Evolutionary conservation across 2,329 filamentous ascomycete genomes (phyloP).

Genomic region (Cercospora citrullina): DNA sequence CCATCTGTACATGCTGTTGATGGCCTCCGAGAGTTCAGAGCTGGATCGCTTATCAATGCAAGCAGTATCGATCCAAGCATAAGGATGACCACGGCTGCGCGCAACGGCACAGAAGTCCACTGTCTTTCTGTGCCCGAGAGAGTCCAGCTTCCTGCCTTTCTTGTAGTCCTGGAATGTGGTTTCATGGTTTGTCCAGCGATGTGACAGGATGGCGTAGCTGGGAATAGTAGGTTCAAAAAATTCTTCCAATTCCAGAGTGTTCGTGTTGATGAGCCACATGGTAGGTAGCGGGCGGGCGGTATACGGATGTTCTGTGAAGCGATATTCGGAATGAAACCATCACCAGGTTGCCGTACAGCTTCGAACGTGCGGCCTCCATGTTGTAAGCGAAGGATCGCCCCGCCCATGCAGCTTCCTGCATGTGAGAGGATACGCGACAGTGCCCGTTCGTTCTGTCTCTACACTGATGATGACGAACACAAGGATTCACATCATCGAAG

Average conservation of each 20-base stretch:
- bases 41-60: constrained; percentile 30
- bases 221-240: constrained; percentile 6
- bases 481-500: too few species aligned
- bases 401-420: neutral
- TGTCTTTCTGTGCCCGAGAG: neutral
- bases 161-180: constrained; percentile 5
- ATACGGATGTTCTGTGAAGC: neutral
- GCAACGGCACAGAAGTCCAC: constrained; percentile 2
- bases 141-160: neutral
- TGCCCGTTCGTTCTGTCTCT: neutral
- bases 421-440: neutral
- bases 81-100: neutral
- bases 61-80: constrained; percentile 31
- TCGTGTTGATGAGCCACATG: constrained; percentile 14
- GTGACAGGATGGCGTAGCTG: constrained; percentile 8
- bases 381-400: neutral
- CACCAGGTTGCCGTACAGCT: neutral
- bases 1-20: constrained; percentile 28
- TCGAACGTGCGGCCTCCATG: neutral
- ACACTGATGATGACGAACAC: too few species aligned
- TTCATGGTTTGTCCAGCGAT: constrained; percentile 14
- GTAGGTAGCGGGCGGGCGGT: neutral
- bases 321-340: neutral
- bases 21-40: constrained; percentile 26
- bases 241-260: constrained; percentile 8